phyloP scores from a whole-genome alignment of 768 basidiomycete genomes.

The Termitomyces sp. region DNA sequence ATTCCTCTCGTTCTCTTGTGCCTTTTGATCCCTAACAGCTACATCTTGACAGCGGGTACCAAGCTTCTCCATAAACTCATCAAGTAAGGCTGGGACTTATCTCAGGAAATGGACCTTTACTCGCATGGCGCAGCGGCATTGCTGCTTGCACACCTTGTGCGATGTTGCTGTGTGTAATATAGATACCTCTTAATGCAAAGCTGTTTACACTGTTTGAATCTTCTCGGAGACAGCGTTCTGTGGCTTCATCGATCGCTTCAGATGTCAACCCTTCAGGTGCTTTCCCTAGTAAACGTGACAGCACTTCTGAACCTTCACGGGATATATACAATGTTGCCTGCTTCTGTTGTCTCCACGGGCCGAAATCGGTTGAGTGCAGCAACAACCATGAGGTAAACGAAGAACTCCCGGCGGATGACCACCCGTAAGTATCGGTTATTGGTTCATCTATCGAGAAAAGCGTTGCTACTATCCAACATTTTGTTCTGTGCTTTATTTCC shows the following conservation, averaged over 20 bases:
- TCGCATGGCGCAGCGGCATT: not conserved
- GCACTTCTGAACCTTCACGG: slow-evolving; percentile 13
- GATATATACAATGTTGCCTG: slow-evolving; percentile 6
- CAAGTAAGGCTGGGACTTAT: slow-evolving; percentile 2
- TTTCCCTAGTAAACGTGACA: slow-evolving; percentile 2
- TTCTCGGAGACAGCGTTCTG: not conserved
- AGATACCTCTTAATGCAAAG: no score
- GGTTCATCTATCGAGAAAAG: not conserved
- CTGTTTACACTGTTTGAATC: not conserved
- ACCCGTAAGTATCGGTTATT: not conserved
- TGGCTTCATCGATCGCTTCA: not conserved
- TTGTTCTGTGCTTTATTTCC: slow-evolving; percentile 7
- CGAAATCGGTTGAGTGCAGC: slow-evolving; percentile 1
- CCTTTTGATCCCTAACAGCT: slow-evolving; percentile 11
- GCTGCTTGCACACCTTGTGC: not conserved
- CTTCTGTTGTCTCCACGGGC: not conserved
- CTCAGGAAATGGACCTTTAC: not conserved
- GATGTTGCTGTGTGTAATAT: not conserved
- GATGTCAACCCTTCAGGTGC: not conserved
- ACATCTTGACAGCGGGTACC: slow-evolving; percentile 25
- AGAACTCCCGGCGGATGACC: not conserved
- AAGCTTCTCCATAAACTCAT: slow-evolving; percentile 31
- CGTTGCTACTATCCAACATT: not conserved
- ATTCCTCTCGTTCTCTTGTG: slow-evolving; percentile 21
- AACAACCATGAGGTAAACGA: slow-evolving; percentile 29